Conservation (phyloP, 345 rosid species). For the Gossypioides kirkii region DNA sequence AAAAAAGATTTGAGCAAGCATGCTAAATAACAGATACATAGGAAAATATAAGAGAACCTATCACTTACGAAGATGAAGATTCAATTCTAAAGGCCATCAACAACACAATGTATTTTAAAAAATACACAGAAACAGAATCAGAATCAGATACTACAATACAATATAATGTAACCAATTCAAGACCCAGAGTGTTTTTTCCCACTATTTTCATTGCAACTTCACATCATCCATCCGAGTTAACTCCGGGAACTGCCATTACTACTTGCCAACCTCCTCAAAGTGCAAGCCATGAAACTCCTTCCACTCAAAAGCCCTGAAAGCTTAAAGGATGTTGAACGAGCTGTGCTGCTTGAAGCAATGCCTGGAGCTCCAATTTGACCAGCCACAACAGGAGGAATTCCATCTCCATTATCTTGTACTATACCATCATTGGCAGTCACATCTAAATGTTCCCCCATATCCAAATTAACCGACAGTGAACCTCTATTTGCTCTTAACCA, state of each 20-base stretch:
- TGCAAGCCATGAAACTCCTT: constrained; percentile 71
- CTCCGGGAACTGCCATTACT: constrained; percentile 42
- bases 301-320: constrained; percentile 58
- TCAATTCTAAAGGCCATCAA: constrained; percentile 27
- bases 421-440: constrained; percentile 50
- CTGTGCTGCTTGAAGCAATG: constrained; percentile 39
- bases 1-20: background rate
- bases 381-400: constrained; percentile 22
- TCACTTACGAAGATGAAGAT: constrained; percentile 22
- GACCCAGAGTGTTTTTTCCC: constrained; percentile 7
- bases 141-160: constrained; percentile 24
- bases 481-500: constrained; percentile 45
- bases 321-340: constrained; percentile 59
- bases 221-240: constrained; percentile 12
- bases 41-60: background rate
- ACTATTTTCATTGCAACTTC: constrained; percentile 1
- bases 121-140: constrained; percentile 25
- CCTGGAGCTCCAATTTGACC: constrained; percentile 20
- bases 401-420: constrained; percentile 42
- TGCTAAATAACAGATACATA: background rate
- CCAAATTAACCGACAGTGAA: constrained; percentile 54
- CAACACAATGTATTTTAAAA: constrained; percentile 25
- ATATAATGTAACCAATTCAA: constrained; percentile 18
- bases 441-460: constrained; percentile 44
- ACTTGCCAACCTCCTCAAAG: constrained; percentile 58